Evolutionary conservation across 257 asterid species (phyloP), one percentile per base, ranked within the genome.

Genomic region (Petrea volubilis): DNA sequence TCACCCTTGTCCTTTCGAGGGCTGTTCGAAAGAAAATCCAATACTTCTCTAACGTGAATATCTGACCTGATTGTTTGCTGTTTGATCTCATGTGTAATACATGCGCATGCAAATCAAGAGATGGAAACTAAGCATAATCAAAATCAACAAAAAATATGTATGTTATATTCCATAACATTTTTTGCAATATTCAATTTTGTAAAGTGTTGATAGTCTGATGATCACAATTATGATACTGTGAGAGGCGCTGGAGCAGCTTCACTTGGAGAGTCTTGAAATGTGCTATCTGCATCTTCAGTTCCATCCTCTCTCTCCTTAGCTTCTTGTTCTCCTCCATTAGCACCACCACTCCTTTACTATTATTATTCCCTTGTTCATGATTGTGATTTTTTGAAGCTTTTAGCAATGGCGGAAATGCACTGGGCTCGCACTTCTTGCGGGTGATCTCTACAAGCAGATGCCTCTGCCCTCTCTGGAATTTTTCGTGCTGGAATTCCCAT

Each of bases 401-500:
- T 13, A 87, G 85, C 68, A 68, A 83, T 4, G 82, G 71, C 0
- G 91, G 91, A 24, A 81, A 87, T 7, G 52, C 82, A 65, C 86
- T 79, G 4, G 87, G 79, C 63, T 78, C 86, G 60, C 85, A 76
- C 50, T 80, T 87, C 79, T 83, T 87, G 47, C 94, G 68, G 11
- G 66, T 75, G 36, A 85, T 87, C 72, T 83, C 88, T 65, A 15
- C 44, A n/a, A 88, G 74, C 64, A 83, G 56, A 62, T 86, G 80
- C 25, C 77, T 73, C 50, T 52, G 47, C 7, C 90, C 95, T 47
- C 73, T 80, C 71, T 64, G 74, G 71, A 86, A 86, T 65, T 88
- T 88, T 27, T 75, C 86, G 11, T 86, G 95, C 80, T 73, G 88
- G 38, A 84, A 86, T 73, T 86, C 90, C 92, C 88, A 84, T 38